Evolutionary conservation across 2,329 filamentous ascomycete genomes (phyloP), one percentile per base, ranked within the genome.

Genomic region (Gremmenia infestans): DNA sequence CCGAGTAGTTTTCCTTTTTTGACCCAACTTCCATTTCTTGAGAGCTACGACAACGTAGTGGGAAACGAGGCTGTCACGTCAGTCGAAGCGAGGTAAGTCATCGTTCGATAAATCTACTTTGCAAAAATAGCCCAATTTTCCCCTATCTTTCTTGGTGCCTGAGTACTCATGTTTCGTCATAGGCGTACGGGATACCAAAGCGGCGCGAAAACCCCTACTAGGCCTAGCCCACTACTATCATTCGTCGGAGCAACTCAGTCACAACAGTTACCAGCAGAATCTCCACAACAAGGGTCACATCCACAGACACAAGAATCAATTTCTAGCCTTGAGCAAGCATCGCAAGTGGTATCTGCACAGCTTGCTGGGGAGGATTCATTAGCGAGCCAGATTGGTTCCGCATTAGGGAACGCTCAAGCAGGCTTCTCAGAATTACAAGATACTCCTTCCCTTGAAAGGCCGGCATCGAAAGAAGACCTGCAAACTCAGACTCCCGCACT

Each of bases 301-400:
- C 11, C 52, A 12, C 19, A 51, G 25, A 49, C 15, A 17, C 37
- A 54, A 17, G 35, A 19, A n/a, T n/a, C 40, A 22, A 9, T 53
- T 7, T 57, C 52, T 14, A 56, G 50, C 17, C 52, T 56, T 32
- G 58, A 55, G 28, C 40, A 47, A 28, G 54, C 37, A 54, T 60
- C 60, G 54, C 52, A 62, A 48, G 48, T 56, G 42, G 52, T 46
- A 48, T 5, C 53, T 19, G 22, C 23, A 22, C 45, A 48, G n/a
- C 14, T 48, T 48, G n/a, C 12, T 14, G 28, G 9, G 9, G 42
- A 5, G 6, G 19, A 5, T 6, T 23, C 45, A 28, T 25, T 32
- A 12, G 25, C 45, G 8, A 14, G 12, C 23, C 12, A 32, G 14
- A 22, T 11, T 8, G 4, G 17, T 45, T 17, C 42, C 11, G 11